These are phyloP conservation scores for Chaetoceros tenuissimus DNA, from an alignment of 108 stramenopile species.

Conservation along the genomic window DNA sequence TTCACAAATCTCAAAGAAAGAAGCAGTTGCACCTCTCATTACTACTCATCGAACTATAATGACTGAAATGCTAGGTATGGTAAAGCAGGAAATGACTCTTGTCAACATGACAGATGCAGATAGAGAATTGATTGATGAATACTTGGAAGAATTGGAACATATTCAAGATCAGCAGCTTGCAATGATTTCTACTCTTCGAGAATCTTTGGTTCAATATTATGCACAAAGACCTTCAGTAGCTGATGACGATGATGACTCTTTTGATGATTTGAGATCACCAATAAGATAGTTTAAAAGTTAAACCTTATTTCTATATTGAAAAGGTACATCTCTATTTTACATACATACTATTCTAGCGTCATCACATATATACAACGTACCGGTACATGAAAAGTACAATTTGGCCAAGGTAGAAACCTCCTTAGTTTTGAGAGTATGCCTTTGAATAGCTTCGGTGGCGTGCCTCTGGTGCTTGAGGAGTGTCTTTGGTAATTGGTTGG, in stretches of 20 bases:
- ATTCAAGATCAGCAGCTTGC: constrained; percentile 45
- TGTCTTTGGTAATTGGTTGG: too few species aligned
- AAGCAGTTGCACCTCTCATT: constrained; percentile 36
- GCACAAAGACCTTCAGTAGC: neutral
- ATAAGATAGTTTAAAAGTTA: too few species aligned
- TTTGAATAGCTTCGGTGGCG: too few species aligned
- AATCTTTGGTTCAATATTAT: constrained; percentile 14
- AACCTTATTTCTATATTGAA: too few species aligned
- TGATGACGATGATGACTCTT: neutral
- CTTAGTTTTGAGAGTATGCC: too few species aligned
- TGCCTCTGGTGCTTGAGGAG: too few species aligned
- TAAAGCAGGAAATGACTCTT: constrained; percentile 64
- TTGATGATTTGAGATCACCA: neutral
- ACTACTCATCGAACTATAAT: constrained; percentile 46
- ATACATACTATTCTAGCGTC: too few species aligned
- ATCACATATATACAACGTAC: too few species aligned
- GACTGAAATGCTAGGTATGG: constrained; percentile 51
- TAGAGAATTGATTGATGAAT: constrained; percentile 56
- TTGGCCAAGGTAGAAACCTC: too few species aligned
- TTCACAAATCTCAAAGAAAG: constrained; percentile 6
- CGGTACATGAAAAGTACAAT: too few species aligned
- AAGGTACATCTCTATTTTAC: too few species aligned
- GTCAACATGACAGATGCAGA: constrained; percentile 54
- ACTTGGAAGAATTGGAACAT: constrained; percentile 45
- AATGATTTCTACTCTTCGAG: constrained; percentile 42